These are phyloP conservation scores for Fusarium sambucinum DNA, from an alignment of 2,329 filamentous ascomycete species.

Conservation along the genomic window DNA sequence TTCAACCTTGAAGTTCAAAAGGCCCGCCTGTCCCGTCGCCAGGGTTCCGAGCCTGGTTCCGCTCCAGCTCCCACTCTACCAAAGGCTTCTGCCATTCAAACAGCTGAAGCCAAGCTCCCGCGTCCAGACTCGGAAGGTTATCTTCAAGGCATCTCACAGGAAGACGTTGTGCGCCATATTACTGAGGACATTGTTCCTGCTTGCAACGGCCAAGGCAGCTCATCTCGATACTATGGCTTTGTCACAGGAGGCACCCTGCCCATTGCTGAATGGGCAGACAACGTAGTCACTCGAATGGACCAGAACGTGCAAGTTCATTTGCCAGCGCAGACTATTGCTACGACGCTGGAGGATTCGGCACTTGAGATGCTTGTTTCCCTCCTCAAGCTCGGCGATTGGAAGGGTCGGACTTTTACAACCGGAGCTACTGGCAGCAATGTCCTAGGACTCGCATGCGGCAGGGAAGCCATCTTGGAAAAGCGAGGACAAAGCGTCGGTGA, in stretches of 20 bases:
- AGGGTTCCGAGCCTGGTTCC: conserved; percentile 20
- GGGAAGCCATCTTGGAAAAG: conserved; percentile 71
- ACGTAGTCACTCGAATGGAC: conserved; percentile 82
- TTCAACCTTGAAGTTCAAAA: conserved; percentile 44
- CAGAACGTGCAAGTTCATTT: conserved; percentile 89
- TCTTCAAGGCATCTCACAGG: conserved; percentile 49
- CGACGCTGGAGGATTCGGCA: conserved; percentile 79
- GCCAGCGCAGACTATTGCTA: conserved; percentile 78
- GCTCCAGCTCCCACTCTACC: conserved; percentile 56
- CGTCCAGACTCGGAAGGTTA: conserved; percentile 47
- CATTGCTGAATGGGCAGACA: conserved; percentile 83
- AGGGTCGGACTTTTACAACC: conserved; percentile 65
- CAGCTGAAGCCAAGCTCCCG: conserved; percentile 58
- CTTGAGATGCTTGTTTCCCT: conserved; percentile 77
- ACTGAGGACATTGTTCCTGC: conserved; percentile 64
- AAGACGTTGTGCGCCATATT: conserved; percentile 58
- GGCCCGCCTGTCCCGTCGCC: conserved; percentile 43
- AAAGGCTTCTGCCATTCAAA: conserved; percentile 48
- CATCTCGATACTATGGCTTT: conserved; percentile 85
- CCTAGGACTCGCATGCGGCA: conserved; percentile 74
- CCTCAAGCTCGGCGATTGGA: conserved; percentile 72
- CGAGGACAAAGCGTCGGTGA: conserved; percentile 69
- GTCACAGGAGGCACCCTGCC: conserved; percentile 86
- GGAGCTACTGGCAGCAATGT: conserved; percentile 83
- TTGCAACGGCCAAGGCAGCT: conserved; percentile 74